Percentiles rank a stretch among this genome's conserved stretches.
phyloP scores from a whole-genome alignment of 2,329 filamentous ascomycete genomes.

The Alternaria gansuensis region DNA sequence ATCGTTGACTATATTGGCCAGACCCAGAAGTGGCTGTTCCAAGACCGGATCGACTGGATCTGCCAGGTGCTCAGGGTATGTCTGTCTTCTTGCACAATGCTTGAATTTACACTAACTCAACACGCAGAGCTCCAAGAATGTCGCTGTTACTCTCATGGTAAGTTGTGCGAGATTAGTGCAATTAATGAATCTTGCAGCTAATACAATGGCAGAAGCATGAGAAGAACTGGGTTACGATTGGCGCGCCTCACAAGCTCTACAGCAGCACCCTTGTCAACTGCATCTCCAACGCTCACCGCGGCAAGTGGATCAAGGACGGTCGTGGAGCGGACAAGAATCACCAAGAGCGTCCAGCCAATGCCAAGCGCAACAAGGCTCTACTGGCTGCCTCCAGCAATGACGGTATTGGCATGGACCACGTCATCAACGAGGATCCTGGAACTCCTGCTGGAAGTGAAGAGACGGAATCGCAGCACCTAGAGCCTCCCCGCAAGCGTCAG shows the following conservation, averaged over 20 bases:
- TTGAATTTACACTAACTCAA: neutral
- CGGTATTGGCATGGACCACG: neutral
- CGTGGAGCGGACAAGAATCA: constrained; percentile 15
- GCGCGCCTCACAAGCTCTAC: constrained; percentile 27
- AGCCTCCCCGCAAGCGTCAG: constrained; percentile 3
- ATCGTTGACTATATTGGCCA: constrained; percentile 22
- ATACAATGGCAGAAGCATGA: constrained; percentile 21
- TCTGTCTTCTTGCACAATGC: neutral
- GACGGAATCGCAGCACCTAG: neutral
- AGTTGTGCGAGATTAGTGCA: neutral
- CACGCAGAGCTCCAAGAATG: constrained; percentile 15
- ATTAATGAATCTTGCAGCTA: constrained; percentile 1
- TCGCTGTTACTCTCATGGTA: constrained; percentile 25
- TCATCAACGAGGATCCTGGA: neutral
- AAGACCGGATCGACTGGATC: constrained; percentile 25
- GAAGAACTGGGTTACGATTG: constrained; percentile 21
- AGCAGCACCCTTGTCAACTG: constrained; percentile 18
- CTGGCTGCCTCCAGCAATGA: neutral
- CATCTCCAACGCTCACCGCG: constrained; percentile 20
- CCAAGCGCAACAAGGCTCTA: neutral
- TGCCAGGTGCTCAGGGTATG: constrained; percentile 20
- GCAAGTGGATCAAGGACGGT: constrained; percentile 20
- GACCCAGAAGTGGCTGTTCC: constrained; percentile 23
- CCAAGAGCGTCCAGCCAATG: neutral
- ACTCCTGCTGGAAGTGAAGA: neutral